Base-by-base conservation (phyloP, 2,329 filamentous ascomycete genomes). In the Penicillium brasilianum region DNA sequence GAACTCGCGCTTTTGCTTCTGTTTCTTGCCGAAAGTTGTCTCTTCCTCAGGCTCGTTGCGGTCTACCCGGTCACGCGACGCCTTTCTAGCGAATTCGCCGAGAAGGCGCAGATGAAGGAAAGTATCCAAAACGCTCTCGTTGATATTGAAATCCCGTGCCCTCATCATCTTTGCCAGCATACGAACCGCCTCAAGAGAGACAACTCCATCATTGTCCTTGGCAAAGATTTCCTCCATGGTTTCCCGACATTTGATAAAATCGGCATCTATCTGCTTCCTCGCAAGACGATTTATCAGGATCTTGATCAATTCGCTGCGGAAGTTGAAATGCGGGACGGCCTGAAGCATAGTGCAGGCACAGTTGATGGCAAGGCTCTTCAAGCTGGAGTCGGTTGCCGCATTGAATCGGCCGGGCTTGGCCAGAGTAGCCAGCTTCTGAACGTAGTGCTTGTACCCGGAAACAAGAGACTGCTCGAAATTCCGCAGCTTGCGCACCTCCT, bases 101-200 rank as follows among this genome's bases (percentile, higher is more conserved):
- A 99, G 85, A 0, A 99, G 82, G 8, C 95, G 90, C 4, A 99
- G 84, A 72, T 94, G 91, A 44, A 99, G 85, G 76, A 99, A 97
- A 1, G 93, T 89, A 75, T 98, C 96, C 57, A 98, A 79, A 0
- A 96, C 90, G 69, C 85, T 89, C 77, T 97, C 93, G 69, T 97
- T 87, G 30, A 97, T 85, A 50, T 88, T 81, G 76, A 91, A 99
- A 60, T 94, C 88, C 67, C 88, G 89, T 1, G 88, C 88, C 78
- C 91, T 96, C 88, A 99, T 94, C 93, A 97, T 97, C 81, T 95
- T 97, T 25, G 92, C 88, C 44, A 99, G 81, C 57, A 97, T 83
- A 0, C 88, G 87, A 11, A 96, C 91, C 0, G 92, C 91, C 74
- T 99, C 95, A 68, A 97, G 84, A 0, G 93, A 92, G 0, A 93